Evolutionary conservation across 2,329 filamentous ascomycete genomes (phyloP).

Genomic region (Cladosporium austrohemisphaericum): DNA sequence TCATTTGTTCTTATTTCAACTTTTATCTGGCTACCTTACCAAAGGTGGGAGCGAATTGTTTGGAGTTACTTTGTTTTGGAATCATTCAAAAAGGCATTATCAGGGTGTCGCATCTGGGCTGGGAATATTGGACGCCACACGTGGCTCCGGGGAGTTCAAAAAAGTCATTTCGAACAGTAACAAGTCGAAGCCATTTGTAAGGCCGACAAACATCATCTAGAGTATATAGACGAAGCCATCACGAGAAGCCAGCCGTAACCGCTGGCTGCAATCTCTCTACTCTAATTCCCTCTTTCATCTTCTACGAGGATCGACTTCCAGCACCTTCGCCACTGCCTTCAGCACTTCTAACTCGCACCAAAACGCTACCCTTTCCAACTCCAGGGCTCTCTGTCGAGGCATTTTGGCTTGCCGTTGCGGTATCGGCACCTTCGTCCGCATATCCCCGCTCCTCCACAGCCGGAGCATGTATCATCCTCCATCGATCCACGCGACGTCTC

Average conservation of each 20-base stretch:
- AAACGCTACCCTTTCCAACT: neutral
- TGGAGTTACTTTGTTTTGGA: neutral
- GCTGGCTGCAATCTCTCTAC: too few species aligned
- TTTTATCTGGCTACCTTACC: neutral
- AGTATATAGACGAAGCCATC: too few species aligned
- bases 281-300: too few species aligned
- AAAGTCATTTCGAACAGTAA: neutral
- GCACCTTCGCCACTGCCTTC: neutral
- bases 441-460: neutral
- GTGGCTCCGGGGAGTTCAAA: conserved; percentile 2
- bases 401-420: neutral
- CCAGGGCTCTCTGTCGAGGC: neutral
- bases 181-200: neutral
- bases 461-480: conserved; percentile 9
- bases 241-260: too few species aligned
- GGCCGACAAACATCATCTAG: neutral
- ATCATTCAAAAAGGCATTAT: conserved; percentile 3
- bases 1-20: neutral
- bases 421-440: neutral
- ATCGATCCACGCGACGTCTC: conserved; percentile 57
- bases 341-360: neutral
- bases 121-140: conserved; percentile 1
- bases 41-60: too few species aligned
- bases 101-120: conserved; percentile 2
- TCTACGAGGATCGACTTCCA: neutral